A percentile compares a stretch with the other conserved stretches of the same genome.
Conservation (phyloP, 108 stramenopile genomes). For the Nannochloropsis granulata region DNA sequence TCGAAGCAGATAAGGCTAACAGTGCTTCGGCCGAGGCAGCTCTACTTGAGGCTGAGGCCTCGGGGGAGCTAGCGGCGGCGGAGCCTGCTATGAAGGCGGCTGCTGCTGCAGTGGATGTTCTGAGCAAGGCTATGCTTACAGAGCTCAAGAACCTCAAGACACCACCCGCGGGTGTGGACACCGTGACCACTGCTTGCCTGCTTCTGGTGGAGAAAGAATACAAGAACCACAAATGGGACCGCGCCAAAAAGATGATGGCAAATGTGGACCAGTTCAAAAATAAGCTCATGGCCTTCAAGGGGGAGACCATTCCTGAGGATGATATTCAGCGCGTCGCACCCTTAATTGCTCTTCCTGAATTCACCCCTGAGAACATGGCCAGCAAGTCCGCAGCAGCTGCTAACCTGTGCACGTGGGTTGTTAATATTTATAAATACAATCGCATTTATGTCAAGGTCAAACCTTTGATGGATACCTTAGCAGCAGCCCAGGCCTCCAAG, state of each 20-base stretch:
- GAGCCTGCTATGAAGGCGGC: constrained; percentile 79
- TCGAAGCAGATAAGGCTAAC: constrained; percentile 55
- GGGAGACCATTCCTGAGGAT: constrained; percentile 54
- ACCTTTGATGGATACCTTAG: constrained; percentile 66
- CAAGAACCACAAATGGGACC: constrained; percentile 58
- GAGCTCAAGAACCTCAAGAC: constrained; percentile 62
- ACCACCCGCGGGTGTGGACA: constrained; percentile 43
- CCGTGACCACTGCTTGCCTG: constrained; percentile 59
- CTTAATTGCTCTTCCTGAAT: constrained; percentile 22
- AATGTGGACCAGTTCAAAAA: constrained; percentile 62
- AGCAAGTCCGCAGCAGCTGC: constrained; percentile 68
- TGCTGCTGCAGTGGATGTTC: constrained; percentile 58
- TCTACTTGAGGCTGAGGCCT: constrained; percentile 52
- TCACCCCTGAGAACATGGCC: constrained; percentile 59
- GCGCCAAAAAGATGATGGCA: constrained; percentile 74
- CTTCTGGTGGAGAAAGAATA: constrained; percentile 69
- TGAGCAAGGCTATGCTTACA: constrained; percentile 63
- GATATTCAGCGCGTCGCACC: constrained; percentile 39
- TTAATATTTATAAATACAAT: constrained; percentile 68
- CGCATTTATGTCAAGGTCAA: constrained; percentile 79
- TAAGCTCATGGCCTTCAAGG: constrained; percentile 51
- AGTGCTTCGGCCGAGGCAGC: constrained; percentile 53
- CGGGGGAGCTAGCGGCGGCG: constrained; percentile 60
- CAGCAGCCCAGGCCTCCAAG: constrained; percentile 53
- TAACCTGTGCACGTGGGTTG: constrained; percentile 69